Evolutionary conservation across 306 rosid genomes (phyloP).

Genomic region (Cucurbita argyrosperma): DNA sequence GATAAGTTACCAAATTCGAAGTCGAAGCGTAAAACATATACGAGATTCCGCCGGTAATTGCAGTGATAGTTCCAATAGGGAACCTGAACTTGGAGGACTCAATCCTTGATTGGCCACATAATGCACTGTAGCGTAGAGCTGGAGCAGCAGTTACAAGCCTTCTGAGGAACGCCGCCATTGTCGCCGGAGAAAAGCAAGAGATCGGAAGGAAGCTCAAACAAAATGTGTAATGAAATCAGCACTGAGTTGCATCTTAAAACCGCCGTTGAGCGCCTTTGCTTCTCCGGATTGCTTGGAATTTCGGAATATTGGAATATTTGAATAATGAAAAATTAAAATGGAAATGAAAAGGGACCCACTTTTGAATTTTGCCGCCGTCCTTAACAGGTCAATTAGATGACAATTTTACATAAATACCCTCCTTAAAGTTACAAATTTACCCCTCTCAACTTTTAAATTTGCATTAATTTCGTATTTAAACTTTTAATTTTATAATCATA

Average conservation of each 20-base stretch:
- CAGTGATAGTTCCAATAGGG: slow-evolving; percentile 62
- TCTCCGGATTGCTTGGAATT: not conserved
- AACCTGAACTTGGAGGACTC: slow-evolving; percentile 20
- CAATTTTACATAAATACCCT: too few species aligned
- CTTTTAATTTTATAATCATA: too few species aligned
- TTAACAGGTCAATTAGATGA: too few species aligned
- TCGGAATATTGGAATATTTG: not conserved
- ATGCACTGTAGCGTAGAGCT: slow-evolving; percentile 23
- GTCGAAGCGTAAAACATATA: slow-evolving; percentile 44
- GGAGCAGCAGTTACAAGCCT: slow-evolving; percentile 51
- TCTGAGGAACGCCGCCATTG: slow-evolving; percentile 62
- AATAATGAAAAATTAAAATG: not conserved
- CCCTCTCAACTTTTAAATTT: too few species aligned
- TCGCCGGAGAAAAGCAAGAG: slow-evolving; percentile 7
- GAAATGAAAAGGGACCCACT: not conserved
- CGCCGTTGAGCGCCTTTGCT: not conserved
- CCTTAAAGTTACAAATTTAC: too few species aligned
- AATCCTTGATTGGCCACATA: slow-evolving; percentile 32
- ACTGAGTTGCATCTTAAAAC: not conserved
- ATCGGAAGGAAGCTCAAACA: not conserved
- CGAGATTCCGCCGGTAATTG: slow-evolving; percentile 75
- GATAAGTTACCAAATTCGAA: slow-evolving; percentile 37
- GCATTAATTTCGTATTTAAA: too few species aligned
- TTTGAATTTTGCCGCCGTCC: not conserved
- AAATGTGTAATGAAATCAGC: not conserved